A percentile compares a stretch with the other conserved stretches of the same genome.
phyloP scores from a whole-genome alignment of 2,329 filamentous ascomycete species.

The Talaromyces sp. region DNA sequence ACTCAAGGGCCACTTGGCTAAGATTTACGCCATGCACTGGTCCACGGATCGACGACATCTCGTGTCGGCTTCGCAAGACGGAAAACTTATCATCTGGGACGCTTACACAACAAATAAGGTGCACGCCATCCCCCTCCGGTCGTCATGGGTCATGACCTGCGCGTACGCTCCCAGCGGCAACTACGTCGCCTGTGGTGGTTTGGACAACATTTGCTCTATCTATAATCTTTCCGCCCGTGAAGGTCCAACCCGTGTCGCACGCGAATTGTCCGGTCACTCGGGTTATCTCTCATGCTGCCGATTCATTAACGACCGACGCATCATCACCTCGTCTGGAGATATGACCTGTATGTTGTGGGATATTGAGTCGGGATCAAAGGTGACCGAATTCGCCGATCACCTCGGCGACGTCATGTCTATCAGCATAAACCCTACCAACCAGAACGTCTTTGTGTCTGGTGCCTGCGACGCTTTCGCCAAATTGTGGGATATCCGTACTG shows the following conservation, averaged over 20 bases:
- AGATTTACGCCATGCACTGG: conserved; percentile 99
- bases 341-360: conserved; percentile 99
- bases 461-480: conserved; percentile 98
- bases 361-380: conserved; percentile 94
- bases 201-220: conserved; percentile 99
- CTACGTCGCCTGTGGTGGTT: conserved; percentile 95
- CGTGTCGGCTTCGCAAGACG: conserved; percentile 96
- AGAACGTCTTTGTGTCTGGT: conserved; percentile 99
- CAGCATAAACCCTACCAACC: conserved; percentile 98
- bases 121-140: conserved; percentile 93
- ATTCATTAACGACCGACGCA: conserved; percentile 97
- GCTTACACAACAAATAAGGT: conserved; percentile 99
- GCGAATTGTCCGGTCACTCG: conserved; percentile 93
- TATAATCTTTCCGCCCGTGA: conserved; percentile 98
- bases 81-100: conserved; percentile 99
- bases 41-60: conserved; percentile 96
- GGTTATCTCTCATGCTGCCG: conserved; percentile 97
- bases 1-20: conserved; percentile 94
- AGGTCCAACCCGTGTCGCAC: conserved; percentile 92
- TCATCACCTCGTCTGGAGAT: conserved; percentile 95
- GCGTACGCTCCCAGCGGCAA: conserved; percentile 98
- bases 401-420: conserved; percentile 99
- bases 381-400: conserved; percentile 97
- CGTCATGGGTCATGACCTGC: conserved; percentile 99
- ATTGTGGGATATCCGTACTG: conserved; percentile 96